Conservation (phyloP, 352 stramenopile species). For the Blastocystis sp. region DNA sequence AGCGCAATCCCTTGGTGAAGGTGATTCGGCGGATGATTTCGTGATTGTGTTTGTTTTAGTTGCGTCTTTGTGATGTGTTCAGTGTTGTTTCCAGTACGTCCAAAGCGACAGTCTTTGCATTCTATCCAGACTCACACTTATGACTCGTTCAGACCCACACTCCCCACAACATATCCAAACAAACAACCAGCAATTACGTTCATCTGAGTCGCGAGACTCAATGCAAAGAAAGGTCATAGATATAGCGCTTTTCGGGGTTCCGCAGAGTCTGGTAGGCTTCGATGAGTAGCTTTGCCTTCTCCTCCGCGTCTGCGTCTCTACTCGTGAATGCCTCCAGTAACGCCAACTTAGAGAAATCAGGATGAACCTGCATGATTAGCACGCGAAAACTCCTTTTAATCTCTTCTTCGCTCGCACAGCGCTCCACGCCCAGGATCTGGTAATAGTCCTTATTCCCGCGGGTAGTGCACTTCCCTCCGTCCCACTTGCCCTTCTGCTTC, state of each 20-base stretch:
- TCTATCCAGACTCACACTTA: too few relatives aligned
- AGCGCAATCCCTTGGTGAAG: not conserved
- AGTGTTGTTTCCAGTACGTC: too few relatives aligned
- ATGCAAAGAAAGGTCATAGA: constrained; percentile 70
- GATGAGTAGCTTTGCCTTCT: constrained; percentile 42
- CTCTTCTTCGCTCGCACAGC: constrained; percentile 64
- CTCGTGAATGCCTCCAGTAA: not conserved
- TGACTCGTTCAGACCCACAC: not conserved
- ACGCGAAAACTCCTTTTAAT: constrained; percentile 70
- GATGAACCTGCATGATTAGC: constrained; percentile 73
- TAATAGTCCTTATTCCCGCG: constrained; percentile 23
- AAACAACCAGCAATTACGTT: constrained; percentile 28
- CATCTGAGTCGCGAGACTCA: constrained; percentile 9
- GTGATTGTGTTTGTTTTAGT: constrained; percentile 15
- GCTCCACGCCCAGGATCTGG: constrained; percentile 57
- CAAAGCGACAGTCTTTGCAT: too few relatives aligned
- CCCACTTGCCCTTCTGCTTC: constrained; percentile 30
- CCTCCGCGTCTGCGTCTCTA: constrained; percentile 33
- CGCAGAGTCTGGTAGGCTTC: constrained; percentile 64
- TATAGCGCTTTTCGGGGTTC: constrained; percentile 49
- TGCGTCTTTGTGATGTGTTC: too few relatives aligned
- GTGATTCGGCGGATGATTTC: constrained; percentile 17
- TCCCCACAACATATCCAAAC: not conserved
- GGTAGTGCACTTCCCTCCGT: not conserved
- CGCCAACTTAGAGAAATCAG: constrained; percentile 51